Base-by-base conservation (phyloP, 1,284 basidiomycete species). In the Sphaerobolus stellatus region DNA sequence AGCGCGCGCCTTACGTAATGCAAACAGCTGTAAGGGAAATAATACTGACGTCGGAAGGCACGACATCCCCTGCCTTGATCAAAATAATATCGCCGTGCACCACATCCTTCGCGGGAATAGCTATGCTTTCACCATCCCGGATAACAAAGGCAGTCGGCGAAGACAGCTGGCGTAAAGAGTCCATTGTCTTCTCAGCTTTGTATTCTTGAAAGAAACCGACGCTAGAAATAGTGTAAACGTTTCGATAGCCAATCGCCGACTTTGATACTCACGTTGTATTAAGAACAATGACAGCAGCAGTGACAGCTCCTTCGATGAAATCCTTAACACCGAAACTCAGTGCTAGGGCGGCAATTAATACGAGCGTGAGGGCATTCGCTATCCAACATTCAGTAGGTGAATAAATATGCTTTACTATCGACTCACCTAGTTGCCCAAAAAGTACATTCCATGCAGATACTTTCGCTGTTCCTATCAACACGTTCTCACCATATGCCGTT, bases 241-340 rank as follows among this genome's bases (percentile, higher is more conserved):
- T 4, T 18, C 33, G 11, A 3, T 24, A n/a, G n/a, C n/a, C n/a
- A n/a, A n/a, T 24, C 18, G 43, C 29, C 18, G 29, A 69, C 62
- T 59, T 71, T 71, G 41, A 57, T 74, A 71, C n/a, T 22, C 11
- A 43, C 41, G 5, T 22, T 60, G 70, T 70, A 64, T 83, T 84
- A 51, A 85, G 69, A 31, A 78, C 66, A 31, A 87, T 81, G 30
- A 88, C 77, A 16, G 79, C 82, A 13, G 80, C 80, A 56, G 86
- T 82, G 34, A 87, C 84, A 48, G 79, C 83, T 22, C 81, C 84
- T 62, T 81, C 82, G 57, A 87, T 80, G 71, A 78, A 88, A 54
- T 82, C 81, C 60, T 76, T 69, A 24, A 81, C 79, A 55, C 79
- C 84, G 56, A 86, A 82, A 4, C 82, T 84, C n/a, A 86, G 75